These are phyloP conservation scores for Tripterygium wilfordii DNA, from an alignment of 177 flowering plant species.

Conservation along the genomic window DNA sequence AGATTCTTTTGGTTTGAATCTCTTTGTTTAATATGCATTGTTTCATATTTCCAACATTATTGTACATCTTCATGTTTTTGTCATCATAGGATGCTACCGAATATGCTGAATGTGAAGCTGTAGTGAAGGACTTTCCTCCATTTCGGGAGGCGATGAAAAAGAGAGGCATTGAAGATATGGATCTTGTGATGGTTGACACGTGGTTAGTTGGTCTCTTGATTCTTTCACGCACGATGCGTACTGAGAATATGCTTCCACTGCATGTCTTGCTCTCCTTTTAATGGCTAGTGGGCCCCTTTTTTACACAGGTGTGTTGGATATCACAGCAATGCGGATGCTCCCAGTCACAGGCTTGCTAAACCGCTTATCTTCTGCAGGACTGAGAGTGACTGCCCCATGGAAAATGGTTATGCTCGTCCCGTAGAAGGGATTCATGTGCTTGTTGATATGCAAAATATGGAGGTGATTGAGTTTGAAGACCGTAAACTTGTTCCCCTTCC, in stretches of 20 bases:
- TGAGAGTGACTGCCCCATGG: conserved; percentile 98
- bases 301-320: conserved; percentile 91
- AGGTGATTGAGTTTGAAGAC: conserved; percentile 86
- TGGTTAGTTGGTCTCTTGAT: conserved; percentile 49
- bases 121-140: conserved; percentile 87
- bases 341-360: conserved; percentile 86
- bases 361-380: conserved; percentile 95
- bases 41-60: background rate
- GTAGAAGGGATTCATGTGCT: conserved; percentile 88
- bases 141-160: conserved; percentile 94
- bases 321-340: conserved; percentile 86
- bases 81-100: conserved; percentile 78
- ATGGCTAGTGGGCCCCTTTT: background rate
- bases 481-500: conserved; percentile 87
- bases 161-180: conserved; percentile 98
- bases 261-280: background rate
- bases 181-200: conserved; percentile 97
- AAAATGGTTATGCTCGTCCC: conserved; percentile 98
- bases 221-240: background rate
- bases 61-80: background rate
- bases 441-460: conserved; percentile 97
- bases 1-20: background rate
- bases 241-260: background rate
- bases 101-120: conserved; percentile 99
- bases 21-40: background rate